Evolutionary conservation across 306 rosid species (phyloP), one percentile per base, ranked within the genome.

Genomic region (Carpinus fangiana): DNA sequence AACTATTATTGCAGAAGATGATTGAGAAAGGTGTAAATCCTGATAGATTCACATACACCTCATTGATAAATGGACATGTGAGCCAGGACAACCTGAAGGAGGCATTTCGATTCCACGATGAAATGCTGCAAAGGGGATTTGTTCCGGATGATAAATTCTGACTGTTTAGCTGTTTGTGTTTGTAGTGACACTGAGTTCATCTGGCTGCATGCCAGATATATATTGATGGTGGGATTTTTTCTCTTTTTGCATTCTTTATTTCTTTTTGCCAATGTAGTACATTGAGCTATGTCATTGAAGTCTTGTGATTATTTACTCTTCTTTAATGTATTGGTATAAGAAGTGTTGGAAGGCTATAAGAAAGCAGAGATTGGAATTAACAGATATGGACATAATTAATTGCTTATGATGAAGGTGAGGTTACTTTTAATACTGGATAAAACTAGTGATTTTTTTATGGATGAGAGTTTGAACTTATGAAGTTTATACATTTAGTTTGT

Each of bases 51-150:
- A 92, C 96, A 0, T 95, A 91, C 77, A 85, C 93, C 4, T 81
- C 89, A 68, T 86, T 95, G 84, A 91, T 95, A 71, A 90, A 95
- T 74, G 98, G 96, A 70, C 88, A 92, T 80, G 96, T 92, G 50
- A 84, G 93, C 83, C 89, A 87, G 82, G 93, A 91, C 86, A 92
- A 91, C 77, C 76, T 95, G 87, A 90, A 85, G 78, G 97, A 87
- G 81, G 98, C 97, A 70, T 95, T 95, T 81, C 88, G 87, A 46
- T 83, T 88, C 85, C 98, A 95, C 34, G 98, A 95, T 80, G 97
- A 91, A 81, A 92, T 95, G 98, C 86, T 95, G 67, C 97, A 87
- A 81, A 86, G 86, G 86, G 98, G 98, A 64, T 93, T 91, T 77
- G 89, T 87, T 76, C 98, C 98, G 14, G 98, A 95, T 80, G 98